phyloP scores from a whole-genome alignment of 2,329 filamentous ascomycete genomes.

The Aspergillus udagawae region DNA sequence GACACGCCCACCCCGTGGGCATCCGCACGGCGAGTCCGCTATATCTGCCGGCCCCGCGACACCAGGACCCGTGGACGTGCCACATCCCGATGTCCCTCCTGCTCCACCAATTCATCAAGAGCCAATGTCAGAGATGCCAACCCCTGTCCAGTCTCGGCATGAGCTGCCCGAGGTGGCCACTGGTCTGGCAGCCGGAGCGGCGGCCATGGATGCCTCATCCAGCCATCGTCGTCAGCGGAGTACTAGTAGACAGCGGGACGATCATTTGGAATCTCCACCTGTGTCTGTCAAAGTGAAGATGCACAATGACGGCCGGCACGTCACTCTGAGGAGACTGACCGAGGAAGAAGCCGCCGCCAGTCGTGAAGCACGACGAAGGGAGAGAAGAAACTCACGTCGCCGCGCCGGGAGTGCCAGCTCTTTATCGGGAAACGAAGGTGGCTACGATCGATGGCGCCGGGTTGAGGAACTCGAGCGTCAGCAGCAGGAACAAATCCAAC shows the following conservation, averaged over 20 bases:
- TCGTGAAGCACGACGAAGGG: slow-evolving; percentile 51
- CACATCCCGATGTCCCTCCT: slow-evolving; percentile 35
- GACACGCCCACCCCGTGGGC: slow-evolving; percentile 25
- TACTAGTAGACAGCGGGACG: slow-evolving; percentile 33
- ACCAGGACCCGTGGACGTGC: slow-evolving; percentile 26
- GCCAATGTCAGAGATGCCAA: slow-evolving; percentile 30
- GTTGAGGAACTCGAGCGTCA: slow-evolving; percentile 47
- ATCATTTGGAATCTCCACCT: slow-evolving; percentile 52
- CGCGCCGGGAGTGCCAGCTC: slow-evolving; percentile 40
- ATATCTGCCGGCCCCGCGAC: slow-evolving; percentile 29
- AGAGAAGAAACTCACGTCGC: slow-evolving; percentile 38
- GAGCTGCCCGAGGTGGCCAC: slow-evolving; percentile 25
- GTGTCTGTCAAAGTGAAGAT: slow-evolving; percentile 63
- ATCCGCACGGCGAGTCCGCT: slow-evolving; percentile 31
- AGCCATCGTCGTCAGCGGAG: slow-evolving; percentile 28
- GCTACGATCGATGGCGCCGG: slow-evolving; percentile 45
- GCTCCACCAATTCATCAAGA: slow-evolving; percentile 39
- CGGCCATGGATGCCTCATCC: slow-evolving; percentile 27
- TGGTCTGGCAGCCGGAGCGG: slow-evolving; percentile 31
- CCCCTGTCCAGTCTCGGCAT: slow-evolving; percentile 15
- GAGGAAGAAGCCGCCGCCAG: slow-evolving; percentile 61
- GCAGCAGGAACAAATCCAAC: slow-evolving; percentile 42
- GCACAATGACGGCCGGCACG: slow-evolving; percentile 60
- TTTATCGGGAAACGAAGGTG: slow-evolving; percentile 38
- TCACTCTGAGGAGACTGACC: slow-evolving; percentile 58